These are phyloP conservation scores for Chloropicon primus DNA, from an alignment of 139 green algal genomes.

Conservation along the genomic window DNA sequence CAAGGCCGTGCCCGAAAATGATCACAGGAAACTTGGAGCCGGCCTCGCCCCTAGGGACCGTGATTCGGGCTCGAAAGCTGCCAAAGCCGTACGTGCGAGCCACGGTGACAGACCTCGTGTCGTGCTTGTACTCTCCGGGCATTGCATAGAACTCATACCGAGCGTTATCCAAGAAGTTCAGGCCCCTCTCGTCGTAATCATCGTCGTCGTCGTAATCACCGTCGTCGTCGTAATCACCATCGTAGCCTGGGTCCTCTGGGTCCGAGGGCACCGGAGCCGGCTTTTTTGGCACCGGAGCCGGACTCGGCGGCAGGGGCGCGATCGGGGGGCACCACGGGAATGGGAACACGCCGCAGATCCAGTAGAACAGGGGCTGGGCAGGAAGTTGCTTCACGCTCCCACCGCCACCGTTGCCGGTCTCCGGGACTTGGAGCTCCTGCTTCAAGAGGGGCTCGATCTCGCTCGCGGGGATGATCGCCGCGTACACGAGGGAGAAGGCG, in stretches of 20 bases:
- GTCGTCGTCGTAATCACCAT: constrained; percentile 16
- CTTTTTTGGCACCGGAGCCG: neutral
- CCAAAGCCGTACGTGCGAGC: neutral
- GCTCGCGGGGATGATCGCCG: constrained; percentile 21
- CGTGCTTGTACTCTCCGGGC: neutral
- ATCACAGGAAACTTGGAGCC: neutral
- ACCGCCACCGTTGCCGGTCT: constrained; percentile 22
- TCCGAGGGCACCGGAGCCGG: neutral
- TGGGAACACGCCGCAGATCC: neutral
- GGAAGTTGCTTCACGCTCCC: constrained; percentile 25
- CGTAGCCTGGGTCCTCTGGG: constrained; percentile 3
- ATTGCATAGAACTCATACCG: neutral
- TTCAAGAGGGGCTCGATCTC: neutral
- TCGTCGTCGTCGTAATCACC: constrained; percentile 15
- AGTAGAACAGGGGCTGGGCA: neutral
- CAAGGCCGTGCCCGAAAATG: neutral
- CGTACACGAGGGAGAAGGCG: neutral
- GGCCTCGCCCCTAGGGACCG: neutral
- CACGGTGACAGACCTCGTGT: neutral
- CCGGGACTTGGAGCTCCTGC: too few relatives aligned
- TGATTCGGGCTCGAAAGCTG: neutral
- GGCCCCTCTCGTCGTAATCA: constrained; percentile 32
- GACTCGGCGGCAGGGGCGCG: neutral
- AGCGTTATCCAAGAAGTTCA: neutral
- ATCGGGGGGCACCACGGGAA: constrained; percentile 2